These are phyloP conservation scores for Paraconiothyrium brasiliense DNA, from an alignment of 2,329 filamentous ascomycete species.

Conservation along the genomic window DNA sequence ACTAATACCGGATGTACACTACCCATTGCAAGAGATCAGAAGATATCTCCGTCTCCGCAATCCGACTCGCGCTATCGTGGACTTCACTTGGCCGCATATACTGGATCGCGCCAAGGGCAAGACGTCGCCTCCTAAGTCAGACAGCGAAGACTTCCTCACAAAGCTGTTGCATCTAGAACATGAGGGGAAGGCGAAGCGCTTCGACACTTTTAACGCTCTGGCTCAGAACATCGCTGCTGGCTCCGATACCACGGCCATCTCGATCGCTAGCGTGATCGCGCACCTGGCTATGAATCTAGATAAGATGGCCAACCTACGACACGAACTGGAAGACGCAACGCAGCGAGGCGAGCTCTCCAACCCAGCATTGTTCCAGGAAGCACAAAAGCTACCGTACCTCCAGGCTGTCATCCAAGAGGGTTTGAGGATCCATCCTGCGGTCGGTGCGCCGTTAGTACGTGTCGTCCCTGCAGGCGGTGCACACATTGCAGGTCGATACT, in stretches of 20 bases:
- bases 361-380: conserved; percentile 28
- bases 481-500: conserved; percentile 46
- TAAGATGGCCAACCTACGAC: conserved; percentile 26
- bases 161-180: background rate
- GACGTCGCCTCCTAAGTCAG: background rate
- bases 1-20: background rate
- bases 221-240: conserved; percentile 51
- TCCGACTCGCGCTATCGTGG: no score
- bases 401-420: conserved; percentile 56
- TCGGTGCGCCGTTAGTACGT: conserved; percentile 52
- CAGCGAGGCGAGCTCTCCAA: conserved; percentile 22
- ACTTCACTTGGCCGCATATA: no score
- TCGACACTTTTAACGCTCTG: background rate
- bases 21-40: background rate
- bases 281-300: conserved; percentile 52
- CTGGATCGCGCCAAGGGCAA: no score
- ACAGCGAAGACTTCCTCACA: background rate
- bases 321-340: conserved; percentile 29
- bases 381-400: conserved; percentile 55
- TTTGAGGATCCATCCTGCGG: conserved; percentile 54
- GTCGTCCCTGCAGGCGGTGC: conserved; percentile 45
- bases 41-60: background rate
- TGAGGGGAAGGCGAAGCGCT: background rate
- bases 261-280: conserved; percentile 57
- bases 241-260: conserved; percentile 60